A percentile compares a stretch with the other conserved stretches of the same genome.
phyloP scores from a whole-genome alignment of 208 protist genomes.

The Wallacemonas sp. region DNA sequence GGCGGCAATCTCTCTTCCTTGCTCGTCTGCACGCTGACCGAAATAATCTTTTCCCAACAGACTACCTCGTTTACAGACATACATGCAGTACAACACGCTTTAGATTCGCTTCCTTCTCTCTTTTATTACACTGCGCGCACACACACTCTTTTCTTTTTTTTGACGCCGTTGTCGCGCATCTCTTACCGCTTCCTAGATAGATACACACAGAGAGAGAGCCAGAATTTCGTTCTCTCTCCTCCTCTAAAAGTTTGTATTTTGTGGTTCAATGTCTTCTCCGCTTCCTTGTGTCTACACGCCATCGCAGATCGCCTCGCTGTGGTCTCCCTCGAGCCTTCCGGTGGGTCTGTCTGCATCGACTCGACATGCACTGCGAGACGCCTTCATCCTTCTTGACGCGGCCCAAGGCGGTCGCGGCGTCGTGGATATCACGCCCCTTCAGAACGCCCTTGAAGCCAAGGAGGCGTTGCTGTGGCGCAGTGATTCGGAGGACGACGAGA shows the following conservation, averaged over 20 bases:
- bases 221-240: not conserved
- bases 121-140: too few species aligned
- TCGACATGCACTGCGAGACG: not conserved
- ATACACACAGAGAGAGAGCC: too few species aligned
- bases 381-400: not conserved
- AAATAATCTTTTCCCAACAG: too few species aligned
- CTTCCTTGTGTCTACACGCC: not conserved
- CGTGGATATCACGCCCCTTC: not conserved
- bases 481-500: not conserved
- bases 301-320: not conserved
- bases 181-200: too few species aligned
- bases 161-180: constrained; percentile 22
- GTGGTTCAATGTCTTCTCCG: not conserved
- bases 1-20: too few species aligned
- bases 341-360: not conserved
- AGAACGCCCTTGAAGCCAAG: not conserved
- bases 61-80: too few species aligned
- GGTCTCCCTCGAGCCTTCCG: constrained; percentile 1
- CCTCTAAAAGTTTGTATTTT: not conserved
- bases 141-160: not conserved
- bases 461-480: constrained; percentile 7
- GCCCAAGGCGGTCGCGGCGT: constrained; percentile 6
- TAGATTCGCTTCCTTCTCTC: not conserved
- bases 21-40: not conserved
- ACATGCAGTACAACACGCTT: not conserved